Evolutionary conservation across 192 early-diverging fungal species (phyloP), one percentile per base, ranked within the genome.

Genomic region (Entomortierella beljakovae): DNA sequence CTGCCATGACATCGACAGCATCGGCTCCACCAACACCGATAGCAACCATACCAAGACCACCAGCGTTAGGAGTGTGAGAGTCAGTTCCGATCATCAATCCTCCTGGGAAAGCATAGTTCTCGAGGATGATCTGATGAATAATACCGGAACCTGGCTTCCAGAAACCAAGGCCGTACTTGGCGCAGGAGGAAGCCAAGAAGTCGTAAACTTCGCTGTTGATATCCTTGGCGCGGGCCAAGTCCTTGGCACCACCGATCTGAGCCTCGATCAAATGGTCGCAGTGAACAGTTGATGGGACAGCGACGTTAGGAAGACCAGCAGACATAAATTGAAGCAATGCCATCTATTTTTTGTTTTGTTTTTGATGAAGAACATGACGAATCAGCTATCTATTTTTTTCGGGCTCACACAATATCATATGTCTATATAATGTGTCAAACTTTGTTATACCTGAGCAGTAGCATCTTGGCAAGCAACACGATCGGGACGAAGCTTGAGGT

Each of bases 391-490:
- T 53, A 40, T 26, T 58, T n/a, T 34, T 57, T 32, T 57, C 7
- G 38, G 38, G 42, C 38, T 57, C 64, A 57, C 62, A 64, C 22
- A 64, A 15, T 26, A 55, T 34, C 60, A 46, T 49, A 61, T 46
- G 26, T 31, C 63, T 54, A 20, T 23, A 8, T 64, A 26, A 62
- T 64, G 29, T 35, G 50, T 20, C 28, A 38, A 38, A 13, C 13
- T 38, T 6, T 8, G 37, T 38, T 32, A 28, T 74, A 74, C 71
- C 71, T 98, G 96, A 61, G 97, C 97, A 68, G 97, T 99, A 61
- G 97, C 96, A 81, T 98, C 97, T 86, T 99, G 97, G 85, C 95
- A 98, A 53, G 96, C 97, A 85, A 99, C 97, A 79, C 97, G 96
- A 87, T 99, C 97, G 48, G 97, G 97, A 58, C 95, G 94, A 68